phyloP scores from a whole-genome alignment of 306 rosid species.

The Lathyrus tuberosus region DNA sequence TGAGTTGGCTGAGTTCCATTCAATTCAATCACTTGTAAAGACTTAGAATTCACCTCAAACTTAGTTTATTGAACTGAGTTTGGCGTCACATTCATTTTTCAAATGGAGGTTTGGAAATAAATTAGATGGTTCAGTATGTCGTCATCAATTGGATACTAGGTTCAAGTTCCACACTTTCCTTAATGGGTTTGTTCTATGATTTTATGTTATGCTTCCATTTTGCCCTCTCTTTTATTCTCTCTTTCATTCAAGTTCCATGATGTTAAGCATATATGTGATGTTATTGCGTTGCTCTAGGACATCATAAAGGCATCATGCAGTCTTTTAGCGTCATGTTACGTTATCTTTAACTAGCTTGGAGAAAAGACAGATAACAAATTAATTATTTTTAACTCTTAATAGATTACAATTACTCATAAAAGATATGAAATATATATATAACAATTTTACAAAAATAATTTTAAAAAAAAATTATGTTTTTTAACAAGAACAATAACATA shows the following conservation, averaged over 20 bases:
- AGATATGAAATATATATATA: too few relatives aligned
- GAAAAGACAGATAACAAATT: neutral
- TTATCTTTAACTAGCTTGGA: slow-evolving; percentile 11
- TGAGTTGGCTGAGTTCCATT: too few relatives aligned
- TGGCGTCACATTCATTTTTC: neutral
- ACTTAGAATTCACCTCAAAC: neutral
- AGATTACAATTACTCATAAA: too few relatives aligned
- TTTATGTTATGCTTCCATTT: slow-evolving; percentile 14
- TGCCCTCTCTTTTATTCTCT: neutral
- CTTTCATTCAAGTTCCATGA: neutral
- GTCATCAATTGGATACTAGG: neutral
- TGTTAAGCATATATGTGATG: neutral
- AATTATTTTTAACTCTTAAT: neutral
- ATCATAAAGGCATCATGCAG: slow-evolving; percentile 23
- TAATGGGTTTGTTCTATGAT: slow-evolving; percentile 42
- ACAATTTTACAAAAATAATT: too few relatives aligned
- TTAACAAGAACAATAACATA: too few relatives aligned
- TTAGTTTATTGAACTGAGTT: neutral
- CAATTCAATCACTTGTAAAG: neutral
- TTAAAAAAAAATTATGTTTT: too few relatives aligned
- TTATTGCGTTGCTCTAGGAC: too few relatives aligned
- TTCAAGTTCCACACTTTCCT: slow-evolving; percentile 3
- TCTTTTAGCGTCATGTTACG: slow-evolving; percentile 1
- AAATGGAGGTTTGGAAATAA: neutral
- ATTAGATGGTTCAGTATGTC: neutral